These are phyloP conservation scores for Penicillium taxi DNA, from an alignment of 495 filamentous ascomycete species.

Conservation along the genomic window DNA sequence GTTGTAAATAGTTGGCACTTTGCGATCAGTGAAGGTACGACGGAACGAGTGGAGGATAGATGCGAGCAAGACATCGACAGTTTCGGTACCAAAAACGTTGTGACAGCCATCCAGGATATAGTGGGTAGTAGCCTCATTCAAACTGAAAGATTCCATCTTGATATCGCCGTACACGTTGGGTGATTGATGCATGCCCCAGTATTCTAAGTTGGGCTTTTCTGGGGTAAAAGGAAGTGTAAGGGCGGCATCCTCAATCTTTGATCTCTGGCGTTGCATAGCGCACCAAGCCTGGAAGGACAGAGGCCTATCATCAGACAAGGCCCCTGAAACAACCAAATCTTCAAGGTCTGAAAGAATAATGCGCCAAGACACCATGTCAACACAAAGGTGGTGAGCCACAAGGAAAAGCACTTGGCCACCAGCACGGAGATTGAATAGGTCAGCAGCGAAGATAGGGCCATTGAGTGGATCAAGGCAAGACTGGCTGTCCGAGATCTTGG, in stretches of 20 bases:
- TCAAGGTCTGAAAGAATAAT: constrained; percentile 60
- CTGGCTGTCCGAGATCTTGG: constrained; percentile 33
- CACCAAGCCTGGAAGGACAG: constrained; percentile 63
- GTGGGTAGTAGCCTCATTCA: constrained; percentile 38
- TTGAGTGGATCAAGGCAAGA: constrained; percentile 30
- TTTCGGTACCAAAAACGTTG: constrained; percentile 41
- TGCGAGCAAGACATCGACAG: constrained; percentile 46
- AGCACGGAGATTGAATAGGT: constrained; percentile 47
- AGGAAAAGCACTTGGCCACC: constrained; percentile 53
- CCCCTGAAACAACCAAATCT: constrained; percentile 44
- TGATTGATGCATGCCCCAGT: constrained; percentile 46
- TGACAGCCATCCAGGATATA: constrained; percentile 38
- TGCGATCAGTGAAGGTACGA: constrained; percentile 43
- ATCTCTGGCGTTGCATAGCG: constrained; percentile 35
- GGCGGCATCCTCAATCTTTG: constrained; percentile 14
- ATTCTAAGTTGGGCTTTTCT: constrained; percentile 28
- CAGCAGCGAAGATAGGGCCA: constrained; percentile 38
- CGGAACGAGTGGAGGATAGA: constrained; percentile 45
- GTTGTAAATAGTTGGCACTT: constrained; percentile 45
- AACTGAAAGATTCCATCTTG: constrained; percentile 32
- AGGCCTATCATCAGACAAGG: constrained; percentile 29
- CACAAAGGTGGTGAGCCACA: constrained; percentile 57
- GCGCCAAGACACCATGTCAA: constrained; percentile 66
- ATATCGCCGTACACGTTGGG: constrained; percentile 45
- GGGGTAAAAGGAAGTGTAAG: constrained; percentile 29